These are phyloP conservation scores for Singerocomus rubriflavus DNA, from an alignment of 1,284 basidiomycete species.

Conservation along the genomic window DNA sequence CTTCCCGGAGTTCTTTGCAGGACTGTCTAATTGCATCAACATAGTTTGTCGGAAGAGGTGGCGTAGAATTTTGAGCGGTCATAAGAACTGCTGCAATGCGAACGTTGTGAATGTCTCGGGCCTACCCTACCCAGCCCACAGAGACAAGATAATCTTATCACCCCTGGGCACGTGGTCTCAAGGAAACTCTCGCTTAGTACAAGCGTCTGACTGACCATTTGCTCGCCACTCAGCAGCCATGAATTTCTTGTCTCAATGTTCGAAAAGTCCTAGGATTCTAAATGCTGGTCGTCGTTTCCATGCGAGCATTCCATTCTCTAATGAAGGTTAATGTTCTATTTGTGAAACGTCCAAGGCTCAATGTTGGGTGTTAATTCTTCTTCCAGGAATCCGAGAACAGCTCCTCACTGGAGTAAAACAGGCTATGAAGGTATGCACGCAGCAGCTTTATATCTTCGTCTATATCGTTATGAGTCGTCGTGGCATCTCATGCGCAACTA, in stretches of 20 bases:
- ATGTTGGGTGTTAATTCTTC: not conserved
- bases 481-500: slow-evolving; percentile 27
- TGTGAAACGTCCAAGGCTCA: not conserved
- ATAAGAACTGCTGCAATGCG: slow-evolving; percentile 9
- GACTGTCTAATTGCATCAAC: slow-evolving; percentile 52
- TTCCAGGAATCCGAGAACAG: slow-evolving; percentile 44
- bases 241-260: slow-evolving; percentile 13
- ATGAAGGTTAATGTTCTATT: slow-evolving; percentile 23
- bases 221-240: slow-evolving; percentile 6
- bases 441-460: not conserved
- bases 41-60: slow-evolving; percentile 45
- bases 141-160: slow-evolving; percentile 13
- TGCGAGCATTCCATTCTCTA: slow-evolving; percentile 11
- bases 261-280: slow-evolving; percentile 9
- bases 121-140: too few relatives aligned
- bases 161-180: slow-evolving; percentile 26
- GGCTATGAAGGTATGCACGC: slow-evolving; percentile 59
- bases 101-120: not conserved
- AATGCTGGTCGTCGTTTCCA: slow-evolving; percentile 10
- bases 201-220: not conserved
- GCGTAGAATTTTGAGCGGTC: slow-evolving; percentile 11
- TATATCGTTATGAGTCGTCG: not conserved
- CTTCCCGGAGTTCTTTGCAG: slow-evolving; percentile 42
- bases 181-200: not conserved
- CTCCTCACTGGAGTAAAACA: slow-evolving; percentile 47